phyloP scores from a whole-genome alignment of 2,329 filamentous ascomycete species.

The Aulographum hederae region DNA sequence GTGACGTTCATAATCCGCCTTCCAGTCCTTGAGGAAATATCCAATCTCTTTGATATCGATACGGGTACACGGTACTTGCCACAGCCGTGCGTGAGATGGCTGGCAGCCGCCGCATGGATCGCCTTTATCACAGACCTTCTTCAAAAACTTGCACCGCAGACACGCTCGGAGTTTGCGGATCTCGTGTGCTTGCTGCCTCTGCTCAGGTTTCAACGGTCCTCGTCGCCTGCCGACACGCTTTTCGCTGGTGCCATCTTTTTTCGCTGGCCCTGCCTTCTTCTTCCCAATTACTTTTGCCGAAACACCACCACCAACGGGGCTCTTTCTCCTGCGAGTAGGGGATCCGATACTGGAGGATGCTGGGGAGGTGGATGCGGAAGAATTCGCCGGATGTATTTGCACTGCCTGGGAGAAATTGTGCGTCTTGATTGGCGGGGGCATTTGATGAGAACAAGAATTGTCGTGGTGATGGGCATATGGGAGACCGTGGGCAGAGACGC shows the following conservation, averaged over 20 bases:
- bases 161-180: conserved; percentile 90
- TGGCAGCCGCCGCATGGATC: conserved; percentile 92
- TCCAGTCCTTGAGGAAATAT: conserved; percentile 99
- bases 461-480: conserved; percentile 4
- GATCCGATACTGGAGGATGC: conserved; percentile 32
- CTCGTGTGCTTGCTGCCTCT: conserved; percentile 90
- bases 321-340: conserved; percentile 53
- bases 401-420: conserved; percentile 47
- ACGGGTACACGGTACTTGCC: conserved; percentile 94
- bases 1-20: conserved; percentile 87
- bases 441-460: conserved; percentile 9
- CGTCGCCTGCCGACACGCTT: conserved; percentile 87
- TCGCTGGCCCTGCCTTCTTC: conserved; percentile 47
- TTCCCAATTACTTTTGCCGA: conserved; percentile 76
- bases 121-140: conserved; percentile 97
- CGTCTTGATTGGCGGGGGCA: conserved; percentile 10
- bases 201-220: conserved; percentile 78
- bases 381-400: conserved; percentile 33
- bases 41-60: conserved; percentile 98
- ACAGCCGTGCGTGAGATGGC: conserved; percentile 83
- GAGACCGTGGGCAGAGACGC: conserved; percentile 7
- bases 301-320: conserved; percentile 29
- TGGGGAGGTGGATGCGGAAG: conserved; percentile 40
- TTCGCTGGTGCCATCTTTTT: conserved; percentile 60
- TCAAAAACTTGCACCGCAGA: conserved; percentile 92